These are phyloP conservation scores for Gossypium turneri DNA, from an alignment of 345 rosid genomes.

Conservation along the genomic window DNA sequence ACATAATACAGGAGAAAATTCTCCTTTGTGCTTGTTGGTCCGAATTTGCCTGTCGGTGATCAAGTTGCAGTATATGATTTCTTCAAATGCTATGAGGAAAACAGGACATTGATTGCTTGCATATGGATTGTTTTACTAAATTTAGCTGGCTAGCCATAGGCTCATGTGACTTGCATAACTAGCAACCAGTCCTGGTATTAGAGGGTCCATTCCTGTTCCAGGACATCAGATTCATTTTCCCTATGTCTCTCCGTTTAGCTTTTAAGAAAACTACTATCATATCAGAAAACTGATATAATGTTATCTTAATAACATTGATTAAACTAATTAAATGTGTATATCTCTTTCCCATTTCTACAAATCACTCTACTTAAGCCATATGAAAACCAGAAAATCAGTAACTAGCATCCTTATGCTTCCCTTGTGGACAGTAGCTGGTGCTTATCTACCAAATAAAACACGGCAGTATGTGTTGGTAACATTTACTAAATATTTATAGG, in stretches of 20 bases:
- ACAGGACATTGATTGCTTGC: not conserved
- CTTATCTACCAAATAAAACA: not conserved
- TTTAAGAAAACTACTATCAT: not conserved
- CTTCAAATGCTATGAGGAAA: not conserved
- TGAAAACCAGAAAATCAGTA: not conserved
- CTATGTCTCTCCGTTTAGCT: not conserved
- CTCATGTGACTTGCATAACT: not conserved
- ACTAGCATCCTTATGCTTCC: not conserved
- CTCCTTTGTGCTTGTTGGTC: not conserved
- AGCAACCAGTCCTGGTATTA: not conserved
- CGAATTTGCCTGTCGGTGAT: not conserved
- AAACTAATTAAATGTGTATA: not conserved
- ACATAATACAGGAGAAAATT: not conserved
- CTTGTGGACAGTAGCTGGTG: not conserved
- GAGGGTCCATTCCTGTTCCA: not conserved
- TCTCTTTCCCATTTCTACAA: not conserved
- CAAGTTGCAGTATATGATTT: not conserved
- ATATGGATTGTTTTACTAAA: not conserved
- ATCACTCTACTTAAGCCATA: not conserved
- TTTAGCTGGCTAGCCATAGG: not conserved
- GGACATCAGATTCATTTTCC: not conserved
- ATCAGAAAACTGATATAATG: not conserved
- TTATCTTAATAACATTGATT: not conserved
- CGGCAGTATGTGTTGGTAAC: not conserved
- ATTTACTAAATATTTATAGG: too few species aligned